Conservation (phyloP, 805 yeast species). For the Myxozyma vanderwaltii region DNA sequence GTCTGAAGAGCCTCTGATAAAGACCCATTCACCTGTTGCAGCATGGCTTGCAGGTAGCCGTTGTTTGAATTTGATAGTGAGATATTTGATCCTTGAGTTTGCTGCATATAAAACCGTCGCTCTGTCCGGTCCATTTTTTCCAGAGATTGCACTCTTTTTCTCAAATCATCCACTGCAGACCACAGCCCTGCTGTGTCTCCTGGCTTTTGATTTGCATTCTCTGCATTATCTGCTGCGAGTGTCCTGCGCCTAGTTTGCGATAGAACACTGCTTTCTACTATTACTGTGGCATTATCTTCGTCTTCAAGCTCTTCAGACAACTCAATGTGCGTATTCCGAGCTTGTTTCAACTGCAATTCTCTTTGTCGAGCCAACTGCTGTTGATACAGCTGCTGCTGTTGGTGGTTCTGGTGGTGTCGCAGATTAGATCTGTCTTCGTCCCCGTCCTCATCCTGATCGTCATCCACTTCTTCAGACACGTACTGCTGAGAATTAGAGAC, state of each 20-base stretch:
- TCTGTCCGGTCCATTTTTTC: not conserved
- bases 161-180: constrained; percentile 20
- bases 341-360: not conserved
- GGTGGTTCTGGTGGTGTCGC: constrained; percentile 8
- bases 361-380: not conserved
- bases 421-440: not conserved
- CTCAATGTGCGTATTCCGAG: not conserved
- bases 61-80: not conserved
- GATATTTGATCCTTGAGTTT: not conserved
- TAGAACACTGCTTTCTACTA: not conserved
- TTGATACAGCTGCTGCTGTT: constrained; percentile 1
- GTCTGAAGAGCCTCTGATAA: not conserved
- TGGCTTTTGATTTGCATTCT: not conserved
- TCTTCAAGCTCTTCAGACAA: not conserved
- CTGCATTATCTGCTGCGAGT: constrained; percentile 10
- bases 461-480: not conserved
- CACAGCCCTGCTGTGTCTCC: constrained; percentile 5
- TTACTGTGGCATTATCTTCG: not conserved
- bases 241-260: constrained; percentile 2
- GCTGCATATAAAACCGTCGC: not conserved
- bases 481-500: not conserved
- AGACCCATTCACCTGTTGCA: not conserved
- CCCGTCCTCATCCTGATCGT: not conserved
- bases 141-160: constrained; percentile 3
- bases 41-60: constrained; percentile 3